These are phyloP conservation scores for Microsporum audouinii DNA, from an alignment of 2,329 filamentous ascomycete species.

Conservation along the genomic window DNA sequence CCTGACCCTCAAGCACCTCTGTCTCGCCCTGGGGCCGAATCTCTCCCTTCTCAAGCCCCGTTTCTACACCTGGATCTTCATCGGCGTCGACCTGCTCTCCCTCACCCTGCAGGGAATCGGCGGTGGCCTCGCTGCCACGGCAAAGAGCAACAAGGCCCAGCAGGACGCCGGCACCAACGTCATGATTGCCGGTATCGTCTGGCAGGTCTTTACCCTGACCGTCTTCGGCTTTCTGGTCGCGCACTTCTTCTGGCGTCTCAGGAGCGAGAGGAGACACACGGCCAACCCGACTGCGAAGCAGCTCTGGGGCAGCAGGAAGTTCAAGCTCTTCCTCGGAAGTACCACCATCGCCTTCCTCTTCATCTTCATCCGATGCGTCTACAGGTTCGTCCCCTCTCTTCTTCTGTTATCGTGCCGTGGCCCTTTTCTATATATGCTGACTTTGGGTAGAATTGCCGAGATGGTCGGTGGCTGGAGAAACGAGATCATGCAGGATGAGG, in stretches of 20 bases:
- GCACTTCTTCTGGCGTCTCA: slow-evolving; percentile 34
- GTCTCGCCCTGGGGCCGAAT: slow-evolving; percentile 42
- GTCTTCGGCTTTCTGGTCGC: slow-evolving; percentile 30
- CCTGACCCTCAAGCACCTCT: slow-evolving; percentile 46
- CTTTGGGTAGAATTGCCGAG: slow-evolving; percentile 33
- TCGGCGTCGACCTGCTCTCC: slow-evolving; percentile 46
- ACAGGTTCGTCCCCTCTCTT: slow-evolving; percentile 24
- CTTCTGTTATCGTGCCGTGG: slow-evolving; percentile 6
- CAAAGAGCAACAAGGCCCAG: slow-evolving; percentile 25
- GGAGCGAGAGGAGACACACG: slow-evolving; percentile 17
- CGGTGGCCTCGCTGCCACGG: slow-evolving; percentile 46
- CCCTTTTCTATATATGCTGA: neutral
- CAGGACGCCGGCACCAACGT: slow-evolving; percentile 42
- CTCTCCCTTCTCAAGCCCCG: slow-evolving; percentile 38
- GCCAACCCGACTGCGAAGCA: neutral
- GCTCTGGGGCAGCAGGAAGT: slow-evolving; percentile 9
- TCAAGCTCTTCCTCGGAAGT: slow-evolving; percentile 20
- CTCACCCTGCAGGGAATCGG: slow-evolving; percentile 48
- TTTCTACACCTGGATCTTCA: slow-evolving; percentile 49
- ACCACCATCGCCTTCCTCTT: slow-evolving; percentile 26
- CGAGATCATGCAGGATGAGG: slow-evolving; percentile 36
- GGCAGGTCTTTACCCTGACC: slow-evolving; percentile 43
- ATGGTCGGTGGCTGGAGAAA: slow-evolving; percentile 41
- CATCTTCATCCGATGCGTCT: slow-evolving; percentile 34
- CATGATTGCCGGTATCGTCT: slow-evolving; percentile 47